phyloP scores from a whole-genome alignment of 1,284 basidiomycete genomes.

The Marasmius sp. region DNA sequence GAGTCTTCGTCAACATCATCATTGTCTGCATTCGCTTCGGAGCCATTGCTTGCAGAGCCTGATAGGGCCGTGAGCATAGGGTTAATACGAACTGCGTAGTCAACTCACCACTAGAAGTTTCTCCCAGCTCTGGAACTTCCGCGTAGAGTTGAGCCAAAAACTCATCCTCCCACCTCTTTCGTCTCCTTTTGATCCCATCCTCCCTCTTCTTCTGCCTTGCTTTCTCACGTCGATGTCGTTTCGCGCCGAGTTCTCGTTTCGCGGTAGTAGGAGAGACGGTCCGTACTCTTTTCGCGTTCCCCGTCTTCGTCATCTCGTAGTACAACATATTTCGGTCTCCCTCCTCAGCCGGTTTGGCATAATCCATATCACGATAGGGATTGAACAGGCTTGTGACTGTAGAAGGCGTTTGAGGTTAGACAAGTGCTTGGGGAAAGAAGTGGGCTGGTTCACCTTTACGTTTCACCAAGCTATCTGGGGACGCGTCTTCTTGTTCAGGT shows the following conservation, averaged over 20 bases:
- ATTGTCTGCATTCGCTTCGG: constrained; percentile 1
- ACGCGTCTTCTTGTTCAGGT: constrained; percentile 12
- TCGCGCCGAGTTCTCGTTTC: constrained; percentile 38
- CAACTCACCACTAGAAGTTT: constrained; percentile 10
- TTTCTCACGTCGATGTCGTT: constrained; percentile 35
- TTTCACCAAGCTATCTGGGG: constrained; percentile 32
- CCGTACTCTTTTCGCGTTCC: constrained; percentile 42
- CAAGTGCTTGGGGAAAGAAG: background rate
- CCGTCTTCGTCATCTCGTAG: constrained; percentile 30
- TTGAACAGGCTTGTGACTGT: constrained; percentile 32
- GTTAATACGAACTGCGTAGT: too few relatives aligned
- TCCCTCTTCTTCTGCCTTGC: constrained; percentile 39
- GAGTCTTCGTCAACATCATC: constrained; percentile 11
- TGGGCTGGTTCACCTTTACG: constrained; percentile 44
- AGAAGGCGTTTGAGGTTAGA: constrained; percentile 12
- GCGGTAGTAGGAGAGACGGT: constrained; percentile 42
- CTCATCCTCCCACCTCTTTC: constrained; percentile 33
- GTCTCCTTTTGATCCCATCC: constrained; percentile 35
- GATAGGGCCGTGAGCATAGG: too few relatives aligned
- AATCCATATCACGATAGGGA: constrained; percentile 28
- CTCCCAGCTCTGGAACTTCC: constrained; percentile 27
- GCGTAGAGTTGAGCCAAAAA: constrained; percentile 42
- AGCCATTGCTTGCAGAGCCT: too few relatives aligned
- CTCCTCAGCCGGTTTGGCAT: constrained; percentile 26
- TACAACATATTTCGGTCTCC: constrained; percentile 28